Conservation (phyloP, 805 yeast genomes). For the Zygosaccharomyces lentus region DNA sequence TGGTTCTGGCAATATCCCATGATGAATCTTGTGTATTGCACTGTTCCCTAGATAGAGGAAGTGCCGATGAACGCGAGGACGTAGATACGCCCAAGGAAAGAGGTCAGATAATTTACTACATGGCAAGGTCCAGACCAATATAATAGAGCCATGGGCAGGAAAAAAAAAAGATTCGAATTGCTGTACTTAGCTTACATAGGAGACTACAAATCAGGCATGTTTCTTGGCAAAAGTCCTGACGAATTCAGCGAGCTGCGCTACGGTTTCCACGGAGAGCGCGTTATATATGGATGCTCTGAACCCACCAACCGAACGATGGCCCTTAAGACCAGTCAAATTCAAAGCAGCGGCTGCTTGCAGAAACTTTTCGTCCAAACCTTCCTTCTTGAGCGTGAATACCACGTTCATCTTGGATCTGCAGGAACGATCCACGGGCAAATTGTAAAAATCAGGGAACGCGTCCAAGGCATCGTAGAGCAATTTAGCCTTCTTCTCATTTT, state of each 20-base stretch:
- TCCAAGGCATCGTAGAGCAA: constrained; percentile 64
- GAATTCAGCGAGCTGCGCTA: constrained; percentile 52
- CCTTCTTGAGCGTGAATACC: constrained; percentile 71
- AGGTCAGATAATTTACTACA: constrained; percentile 61
- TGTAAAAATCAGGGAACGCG: constrained; percentile 58
- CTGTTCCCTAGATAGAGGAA: constrained; percentile 55
- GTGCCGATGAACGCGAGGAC: constrained; percentile 17
- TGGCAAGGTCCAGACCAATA: constrained; percentile 35
- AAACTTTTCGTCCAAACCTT: constrained; percentile 65
- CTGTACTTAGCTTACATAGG: not conserved
- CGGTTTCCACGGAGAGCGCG: constrained; percentile 67
- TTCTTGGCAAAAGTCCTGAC: constrained; percentile 55
- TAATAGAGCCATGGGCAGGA: constrained; percentile 1
- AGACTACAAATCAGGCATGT: constrained; percentile 18
- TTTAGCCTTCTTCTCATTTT: constrained; percentile 58
- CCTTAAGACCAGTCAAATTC: constrained; percentile 76
- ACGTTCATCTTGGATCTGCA: constrained; percentile 88
- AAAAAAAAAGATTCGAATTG: not conserved
- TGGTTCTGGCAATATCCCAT: constrained; percentile 54
- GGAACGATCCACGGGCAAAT: constrained; percentile 56
- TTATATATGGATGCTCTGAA: constrained; percentile 91
- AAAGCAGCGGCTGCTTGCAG: constrained; percentile 57
- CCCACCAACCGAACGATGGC: constrained; percentile 97
- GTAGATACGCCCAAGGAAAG: constrained; percentile 40
- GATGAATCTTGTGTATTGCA: constrained; percentile 60